phyloP scores from a whole-genome alignment of 805 yeast species.

The Zygotorulaspora chibaensis region DNA sequence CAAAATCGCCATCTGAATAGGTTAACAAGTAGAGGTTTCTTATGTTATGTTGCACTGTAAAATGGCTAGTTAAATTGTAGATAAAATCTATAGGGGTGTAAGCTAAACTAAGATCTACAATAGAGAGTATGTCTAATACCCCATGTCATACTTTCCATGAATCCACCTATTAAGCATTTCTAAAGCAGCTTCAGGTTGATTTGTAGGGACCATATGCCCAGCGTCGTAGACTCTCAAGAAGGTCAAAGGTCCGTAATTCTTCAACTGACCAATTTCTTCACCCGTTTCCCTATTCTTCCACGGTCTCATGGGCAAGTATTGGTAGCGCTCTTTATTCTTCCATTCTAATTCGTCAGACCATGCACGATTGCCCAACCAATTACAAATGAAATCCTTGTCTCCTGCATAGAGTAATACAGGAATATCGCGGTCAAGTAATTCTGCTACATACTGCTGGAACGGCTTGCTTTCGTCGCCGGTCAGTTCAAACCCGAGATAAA shows the following conservation, averaged over 20 bases:
- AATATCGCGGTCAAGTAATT: slow-evolving; percentile 59
- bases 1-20: too few relatives aligned
- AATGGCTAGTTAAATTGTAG: too few relatives aligned
- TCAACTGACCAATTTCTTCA: slow-evolving; percentile 63
- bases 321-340: slow-evolving; percentile 51
- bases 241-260: slow-evolving; percentile 65
- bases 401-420: slow-evolving; percentile 93
- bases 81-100: neutral
- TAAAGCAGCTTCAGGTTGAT: slow-evolving; percentile 71
- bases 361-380: slow-evolving; percentile 86
- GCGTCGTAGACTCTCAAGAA: slow-evolving; percentile 76
- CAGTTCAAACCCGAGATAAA: slow-evolving; percentile 62
- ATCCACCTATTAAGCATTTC: slow-evolving; percentile 76
- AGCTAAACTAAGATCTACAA: neutral
- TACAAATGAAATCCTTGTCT: slow-evolving; percentile 87
- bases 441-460: slow-evolving; percentile 68
- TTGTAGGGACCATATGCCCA: slow-evolving; percentile 91
- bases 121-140: neutral
- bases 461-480: slow-evolving; percentile 87
- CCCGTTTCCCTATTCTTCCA: slow-evolving; percentile 40
- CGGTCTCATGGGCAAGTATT: slow-evolving; percentile 38
- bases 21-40: too few relatives aligned
- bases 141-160: slow-evolving; percentile 39
- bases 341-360: slow-evolving; percentile 72
- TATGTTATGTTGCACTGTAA: too few relatives aligned